Base-by-base conservation (phyloP, 345 rosid species). In the Boechera retrofracta region DNA sequence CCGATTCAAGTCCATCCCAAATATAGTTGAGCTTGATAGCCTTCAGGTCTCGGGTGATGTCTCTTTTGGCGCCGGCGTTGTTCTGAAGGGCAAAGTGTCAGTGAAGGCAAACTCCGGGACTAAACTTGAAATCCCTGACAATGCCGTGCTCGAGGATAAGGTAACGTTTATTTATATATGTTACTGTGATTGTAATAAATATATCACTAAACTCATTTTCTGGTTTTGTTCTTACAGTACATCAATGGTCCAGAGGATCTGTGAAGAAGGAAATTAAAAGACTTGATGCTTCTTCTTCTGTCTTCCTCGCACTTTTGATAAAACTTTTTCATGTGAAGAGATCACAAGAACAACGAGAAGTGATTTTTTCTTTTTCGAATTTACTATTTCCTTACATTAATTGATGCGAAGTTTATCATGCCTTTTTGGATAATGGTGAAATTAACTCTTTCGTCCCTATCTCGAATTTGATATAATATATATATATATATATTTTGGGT, bases 31-130 rank as follows among this genome's bases (percentile, higher is more conserved):
- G 78, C 98, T 94, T 7, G 94, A 91, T 54, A 86, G 89, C 82
- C 82, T 94, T 60, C 89, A 89, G 87, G 98, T 94, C 49, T 64
- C 94, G 15, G 96, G 97, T 79, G 96, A 94, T 81, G 96, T 91
- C 59, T 91, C 85, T 82, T 94, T 94, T 80, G 96, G 97, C 56
- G 67, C 85, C 5, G 67, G 76, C 38, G 45, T 87, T 58, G 80
- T 75, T 63, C 91, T 94, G 77, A 91, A 89, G 94, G 98, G 77
- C 11, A 94, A 91, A 82, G 91, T 88, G 77, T 82, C 54, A n/a
- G 81, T 94, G 49, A 70, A 72, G 3, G 97, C 93, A 52, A 87
- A 86, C 72, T 15, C 92, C 24, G 96, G 93, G 53, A 84, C 77
- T 33, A 89, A 89, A 70, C 64, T 94, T 83, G 94, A 88, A 83